Evolutionary conservation across 768 basidiomycete species (phyloP).

Genomic region (Pulveroboletus ravenelii): DNA sequence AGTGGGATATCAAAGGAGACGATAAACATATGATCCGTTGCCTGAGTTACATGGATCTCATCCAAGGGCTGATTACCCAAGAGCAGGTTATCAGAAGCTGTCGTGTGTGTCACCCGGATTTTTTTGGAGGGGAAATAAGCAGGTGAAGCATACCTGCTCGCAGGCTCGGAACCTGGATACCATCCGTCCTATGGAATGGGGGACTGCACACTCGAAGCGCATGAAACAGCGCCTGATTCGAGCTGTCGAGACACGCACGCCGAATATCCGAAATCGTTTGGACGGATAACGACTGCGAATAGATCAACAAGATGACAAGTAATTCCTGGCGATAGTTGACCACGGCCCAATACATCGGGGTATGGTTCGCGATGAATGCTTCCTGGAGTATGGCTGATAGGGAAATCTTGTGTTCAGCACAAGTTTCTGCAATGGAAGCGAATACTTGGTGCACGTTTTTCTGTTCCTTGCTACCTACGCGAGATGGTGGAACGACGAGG

Average conservation of each 20-base stretch:
- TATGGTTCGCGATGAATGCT: constrained; percentile 18
- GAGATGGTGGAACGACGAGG: constrained; percentile 32
- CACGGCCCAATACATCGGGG: constrained; percentile 30
- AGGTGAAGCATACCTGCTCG: constrained; percentile 23
- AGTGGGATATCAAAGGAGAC: constrained; percentile 48
- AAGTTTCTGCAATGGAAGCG: constrained; percentile 57
- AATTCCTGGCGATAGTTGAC: constrained; percentile 35
- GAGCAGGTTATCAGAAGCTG: constrained; percentile 43
- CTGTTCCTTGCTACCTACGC: background rate
- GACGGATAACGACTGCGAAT: constrained; percentile 39
- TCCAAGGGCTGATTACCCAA: constrained; percentile 43
- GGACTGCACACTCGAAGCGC: constrained; percentile 19
- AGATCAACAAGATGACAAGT: constrained; percentile 49
- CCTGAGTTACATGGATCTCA: constrained; percentile 47
- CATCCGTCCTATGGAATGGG: constrained; percentile 23
- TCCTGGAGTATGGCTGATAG: constrained; percentile 27
- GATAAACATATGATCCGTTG: constrained; percentile 45
- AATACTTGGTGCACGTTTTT: constrained; percentile 39
- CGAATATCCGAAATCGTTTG: constrained; percentile 57
- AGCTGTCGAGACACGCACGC: constrained; percentile 50
- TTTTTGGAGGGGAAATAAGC: background rate
- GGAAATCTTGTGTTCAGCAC: constrained; percentile 46
- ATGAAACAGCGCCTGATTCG: constrained; percentile 28
- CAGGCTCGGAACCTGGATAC: constrained; percentile 12
- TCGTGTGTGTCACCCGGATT: background rate